Base-by-base conservation (phyloP, 2,329 filamentous ascomycete species). In the Fusarium sp. region DNA sequence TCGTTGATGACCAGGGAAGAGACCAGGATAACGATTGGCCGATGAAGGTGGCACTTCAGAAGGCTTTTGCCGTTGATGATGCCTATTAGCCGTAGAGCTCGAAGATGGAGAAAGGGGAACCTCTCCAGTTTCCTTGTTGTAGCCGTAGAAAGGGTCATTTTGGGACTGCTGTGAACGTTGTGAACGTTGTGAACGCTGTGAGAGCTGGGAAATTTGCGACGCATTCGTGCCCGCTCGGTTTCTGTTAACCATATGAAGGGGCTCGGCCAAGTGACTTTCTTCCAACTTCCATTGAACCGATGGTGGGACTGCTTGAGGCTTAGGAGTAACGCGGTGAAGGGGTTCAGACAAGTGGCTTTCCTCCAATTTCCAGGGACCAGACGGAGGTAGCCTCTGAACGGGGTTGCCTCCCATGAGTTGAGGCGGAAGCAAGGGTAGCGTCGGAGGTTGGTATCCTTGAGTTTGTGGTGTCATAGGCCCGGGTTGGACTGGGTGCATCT, bases 271-370 rank as follows among this genome's bases (percentile, higher is more conserved):
- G 60, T 86, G 83, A 21, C 87, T 89, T 75, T 88, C 86, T 73
- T 89, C 83, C 10, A 87, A 78, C 56, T 84, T 86, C 87, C 87
- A 89, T 23, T 81, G 80, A 0, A 83, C 84, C 21, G 80, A 78
- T 3, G 82, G 83, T 19, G 82, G 82, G 15, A 85, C 80, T 23
- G 78, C 80, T 23, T 83, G 82, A 7, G 83, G 42, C 25, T 66
- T 73, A 18, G 68, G 72, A 31, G 72, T 72, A 23, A 74, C 76
- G 7, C 69, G 63, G 58, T 82, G 79, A 23, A 89, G 80, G 31
- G 88, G 88, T 69, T 87, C 84, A 3, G 84, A 79, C 39, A 90
- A 80, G 64, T 87, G 83, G 15, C 88, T 89, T 78, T 89, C 87
- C 69, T 89, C 83, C 10, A 87, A 78, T 55, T 85, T 87, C 87